These are phyloP conservation scores for Picea mariana DNA, from an alignment of 83 land plant genomes.

Conservation along the genomic window DNA sequence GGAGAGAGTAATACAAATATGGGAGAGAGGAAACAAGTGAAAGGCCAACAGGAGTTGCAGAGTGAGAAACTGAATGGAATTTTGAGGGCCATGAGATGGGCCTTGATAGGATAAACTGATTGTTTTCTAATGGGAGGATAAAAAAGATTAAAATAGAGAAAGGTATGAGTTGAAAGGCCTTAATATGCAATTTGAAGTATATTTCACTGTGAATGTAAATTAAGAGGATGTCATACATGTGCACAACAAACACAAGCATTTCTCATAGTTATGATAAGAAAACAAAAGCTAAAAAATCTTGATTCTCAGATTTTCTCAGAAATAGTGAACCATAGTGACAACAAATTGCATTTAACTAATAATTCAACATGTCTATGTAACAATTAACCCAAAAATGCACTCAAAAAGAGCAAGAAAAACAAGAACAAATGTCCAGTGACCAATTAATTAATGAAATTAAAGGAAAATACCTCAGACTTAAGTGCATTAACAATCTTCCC, in stretches of 20 bases:
- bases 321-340: too few species aligned
- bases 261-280: constrained; percentile 22
- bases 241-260: constrained; percentile 32
- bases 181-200: too few species aligned
- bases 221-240: constrained; percentile 37
- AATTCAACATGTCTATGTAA: too few species aligned
- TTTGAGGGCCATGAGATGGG: constrained; percentile 48
- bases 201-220: constrained; percentile 16
- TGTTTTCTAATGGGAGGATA: constrained; percentile 32
- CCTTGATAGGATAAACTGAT: constrained; percentile 41
- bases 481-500: too few species aligned
- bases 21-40: constrained; percentile 59
- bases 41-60: constrained; percentile 63
- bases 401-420: too few species aligned
- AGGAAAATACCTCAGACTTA: too few species aligned
- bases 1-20: constrained; percentile 39
- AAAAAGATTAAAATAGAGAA: constrained; percentile 30
- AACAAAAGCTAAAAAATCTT: background rate
- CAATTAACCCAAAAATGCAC: too few species aligned
- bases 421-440: too few species aligned
- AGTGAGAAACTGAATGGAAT: constrained; percentile 56
- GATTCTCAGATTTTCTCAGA: too few species aligned
- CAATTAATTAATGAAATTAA: too few species aligned
- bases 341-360: too few species aligned
- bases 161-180: constrained; percentile 31